A percentile compares a stretch with the other conserved stretches of the same genome.
phyloP scores from a whole-genome alignment of 177 flowering plant species.

The Vitis hybrid region DNA sequence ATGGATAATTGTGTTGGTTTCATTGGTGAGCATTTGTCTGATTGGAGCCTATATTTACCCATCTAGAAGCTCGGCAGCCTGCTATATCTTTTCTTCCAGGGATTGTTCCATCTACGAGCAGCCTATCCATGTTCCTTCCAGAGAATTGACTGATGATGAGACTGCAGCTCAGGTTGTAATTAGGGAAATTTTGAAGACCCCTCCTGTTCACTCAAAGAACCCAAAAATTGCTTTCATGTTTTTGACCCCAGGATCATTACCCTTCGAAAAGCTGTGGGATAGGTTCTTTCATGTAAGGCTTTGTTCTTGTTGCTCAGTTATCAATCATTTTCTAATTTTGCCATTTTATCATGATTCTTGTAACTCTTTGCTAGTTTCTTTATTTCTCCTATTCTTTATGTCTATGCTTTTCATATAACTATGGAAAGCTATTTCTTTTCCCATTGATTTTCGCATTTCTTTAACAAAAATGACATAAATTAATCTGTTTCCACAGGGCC shows the following conservation, averaged over 20 bases:
- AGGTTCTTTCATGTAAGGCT: conserved; percentile 32
- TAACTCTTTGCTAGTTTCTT: background rate
- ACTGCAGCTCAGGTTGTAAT: conserved; percentile 23
- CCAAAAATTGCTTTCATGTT: conserved; percentile 41
- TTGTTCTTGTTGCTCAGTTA: background rate
- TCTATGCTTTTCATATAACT: too few relatives aligned
- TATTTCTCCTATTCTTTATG: background rate
- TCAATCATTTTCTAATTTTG: background rate
- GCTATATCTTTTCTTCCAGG: conserved; percentile 24
- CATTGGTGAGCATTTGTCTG: conserved; percentile 24
- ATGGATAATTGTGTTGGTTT: conserved; percentile 27
- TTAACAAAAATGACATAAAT: background rate
- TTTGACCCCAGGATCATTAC: conserved; percentile 32
- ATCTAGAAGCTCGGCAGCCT: conserved; percentile 12
- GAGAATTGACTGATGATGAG: conserved; percentile 33
- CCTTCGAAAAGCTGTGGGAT: conserved; percentile 38
- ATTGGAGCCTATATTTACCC: conserved; percentile 23
- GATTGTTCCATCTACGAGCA: conserved; percentile 8
- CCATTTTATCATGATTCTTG: background rate
- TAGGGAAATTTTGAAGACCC: conserved; percentile 22
- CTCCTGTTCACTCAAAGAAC: conserved; percentile 16
- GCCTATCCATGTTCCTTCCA: conserved; percentile 10
- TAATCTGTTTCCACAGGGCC: conserved; percentile 21
- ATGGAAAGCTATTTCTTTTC: background rate
- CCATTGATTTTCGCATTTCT: background rate